Evolutionary conservation across 352 stramenopile species (phyloP).

Genomic region (Phytophthora multivora): DNA sequence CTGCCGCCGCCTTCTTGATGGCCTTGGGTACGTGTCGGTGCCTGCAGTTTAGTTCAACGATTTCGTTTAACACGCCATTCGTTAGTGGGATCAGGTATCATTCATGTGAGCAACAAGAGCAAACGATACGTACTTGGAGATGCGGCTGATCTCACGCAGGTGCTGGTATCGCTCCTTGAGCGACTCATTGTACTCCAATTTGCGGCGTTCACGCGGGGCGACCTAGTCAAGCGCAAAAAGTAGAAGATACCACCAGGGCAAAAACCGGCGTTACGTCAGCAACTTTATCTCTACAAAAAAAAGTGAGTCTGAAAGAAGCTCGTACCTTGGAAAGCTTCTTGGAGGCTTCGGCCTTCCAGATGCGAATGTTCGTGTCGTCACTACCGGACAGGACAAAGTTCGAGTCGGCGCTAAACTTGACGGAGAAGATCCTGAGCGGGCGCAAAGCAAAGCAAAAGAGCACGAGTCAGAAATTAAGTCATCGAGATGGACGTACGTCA

Average conservation of each 20-base stretch:
- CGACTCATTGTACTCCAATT: conserved; percentile 96
- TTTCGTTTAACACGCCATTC: conserved; percentile 20
- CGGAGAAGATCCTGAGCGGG: conserved; percentile 69
- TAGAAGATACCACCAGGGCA: conserved; percentile 21
- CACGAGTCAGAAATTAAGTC: conserved; percentile 14
- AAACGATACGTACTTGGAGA: conserved; percentile 73
- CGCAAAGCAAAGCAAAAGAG: not conserved
- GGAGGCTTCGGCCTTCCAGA: conserved; percentile 98
- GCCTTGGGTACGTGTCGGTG: conserved; percentile 96
- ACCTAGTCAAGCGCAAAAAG: conserved; percentile 33
- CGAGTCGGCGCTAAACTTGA: conserved; percentile 87
- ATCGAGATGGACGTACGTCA: conserved; percentile 9
- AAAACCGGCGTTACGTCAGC: conserved; percentile 21
- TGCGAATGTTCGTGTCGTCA: conserved; percentile 99
- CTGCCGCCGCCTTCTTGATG: conserved; percentile 96
- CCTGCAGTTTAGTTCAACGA: conserved; percentile 44
- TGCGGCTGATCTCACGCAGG: conserved; percentile 95
- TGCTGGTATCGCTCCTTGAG: conserved; percentile 96
- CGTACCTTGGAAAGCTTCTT: conserved; percentile 93
- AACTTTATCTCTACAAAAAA: conserved; percentile 28
- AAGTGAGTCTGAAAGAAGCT: not conserved
- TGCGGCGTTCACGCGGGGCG: conserved; percentile 82
- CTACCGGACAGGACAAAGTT: conserved; percentile 98
- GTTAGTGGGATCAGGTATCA: conserved; percentile 16
- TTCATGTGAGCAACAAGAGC: conserved; percentile 9